Evolutionary conservation across 2,329 filamentous ascomycete species (phyloP), one percentile per base, ranked within the genome.

Genomic region (Calonectria fujianensis): DNA sequence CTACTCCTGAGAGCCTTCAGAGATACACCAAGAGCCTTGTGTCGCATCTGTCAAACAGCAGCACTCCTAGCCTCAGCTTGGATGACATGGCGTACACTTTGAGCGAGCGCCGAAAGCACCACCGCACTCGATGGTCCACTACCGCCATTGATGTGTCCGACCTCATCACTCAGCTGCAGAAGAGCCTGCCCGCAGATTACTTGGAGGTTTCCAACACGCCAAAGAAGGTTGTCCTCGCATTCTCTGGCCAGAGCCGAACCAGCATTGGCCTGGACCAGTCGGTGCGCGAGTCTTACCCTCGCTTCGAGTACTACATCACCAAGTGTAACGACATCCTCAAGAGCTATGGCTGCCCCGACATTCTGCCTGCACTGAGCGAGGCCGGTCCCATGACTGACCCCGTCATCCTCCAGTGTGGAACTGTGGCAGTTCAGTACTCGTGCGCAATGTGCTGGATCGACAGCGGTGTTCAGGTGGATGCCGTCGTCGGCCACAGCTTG

Each of bases 401-500:
- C 1, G 80, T 82, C 7, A 29, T 75, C 0, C 77, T 87, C 1
- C 87, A 88, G 32, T 74, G 72, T 13, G 74, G 73, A 35, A 75
- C 70, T 14, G 73, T 81, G 16, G 69, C 76, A 1, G 70, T 75
- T 31, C 78, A 81, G 51, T 79, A 79, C 45, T 77, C 79, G 4
- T 74, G 69, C 41, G 79, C 79, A 0, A 70, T 50, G 32, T 73
- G 69, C 31, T 81, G 79, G 79, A 72, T 81, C 3, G 76, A 80
- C n/a, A 61, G 70, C 14, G 79, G 79, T 1, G 50, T 80, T 2
- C 6, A 67, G 16, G 74, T 77, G 3, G 59, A 70, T 32, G 70
- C 65, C 27, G 52, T 78, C 5, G 69, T 78, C 11, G 86, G 86
- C 0, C 86, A 87, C 71, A 86, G 84, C 68, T 83, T 87, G 52